Base-by-base conservation (phyloP, 2,329 filamentous ascomycete species). In the Pseudofabraea citricarpa region DNA sequence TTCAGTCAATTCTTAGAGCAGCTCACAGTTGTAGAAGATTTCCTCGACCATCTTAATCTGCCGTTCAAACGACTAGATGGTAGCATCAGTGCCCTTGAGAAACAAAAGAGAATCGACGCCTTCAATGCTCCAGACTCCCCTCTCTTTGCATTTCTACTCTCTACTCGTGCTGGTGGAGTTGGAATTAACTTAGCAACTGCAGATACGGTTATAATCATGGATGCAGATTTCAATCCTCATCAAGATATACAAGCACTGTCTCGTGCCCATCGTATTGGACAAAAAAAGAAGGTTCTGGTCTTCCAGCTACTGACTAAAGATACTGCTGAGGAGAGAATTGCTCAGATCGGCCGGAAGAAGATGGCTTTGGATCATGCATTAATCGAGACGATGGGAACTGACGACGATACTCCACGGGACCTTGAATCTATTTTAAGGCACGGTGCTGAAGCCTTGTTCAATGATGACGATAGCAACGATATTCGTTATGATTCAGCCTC, bases 171-270 rank as follows among this genome's bases (percentile, higher is more conserved):
- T 15, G 93, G 93, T 42, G 93, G 94, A 57, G 91, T 98, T 0
- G 94, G 93, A 13, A 98, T 98, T 70, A 98, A 98, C 60, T 74
- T 98, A 43, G 93, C 93, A 0, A 95, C 90, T 6, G 93, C 93
- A 3, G 93, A 98, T 59, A 98, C 93, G 0, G 94, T 98, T 48
- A 96, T 98, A 52, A 96, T 98, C 52, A 81, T 97, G 53, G 58
- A 61, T 48, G 56, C 58, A 3, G 58, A 61, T 38, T 61, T 58
- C 32, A 61, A 61, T 32, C 93, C 93, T 1, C 93, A 98, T 59
- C 93, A 98, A 64, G 94, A 98, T 58, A 86, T 98, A 31, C 93
- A 98, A 63, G 93, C 93, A 0, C 74, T 98, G 22, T 95, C 91
- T 22, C 83, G 94, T 52, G 93, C 91, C 15, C 93, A 98, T 64